Evolutionary conservation across 1,284 basidiomycete genomes (phyloP).

Genomic region (Chiua sp.): DNA sequence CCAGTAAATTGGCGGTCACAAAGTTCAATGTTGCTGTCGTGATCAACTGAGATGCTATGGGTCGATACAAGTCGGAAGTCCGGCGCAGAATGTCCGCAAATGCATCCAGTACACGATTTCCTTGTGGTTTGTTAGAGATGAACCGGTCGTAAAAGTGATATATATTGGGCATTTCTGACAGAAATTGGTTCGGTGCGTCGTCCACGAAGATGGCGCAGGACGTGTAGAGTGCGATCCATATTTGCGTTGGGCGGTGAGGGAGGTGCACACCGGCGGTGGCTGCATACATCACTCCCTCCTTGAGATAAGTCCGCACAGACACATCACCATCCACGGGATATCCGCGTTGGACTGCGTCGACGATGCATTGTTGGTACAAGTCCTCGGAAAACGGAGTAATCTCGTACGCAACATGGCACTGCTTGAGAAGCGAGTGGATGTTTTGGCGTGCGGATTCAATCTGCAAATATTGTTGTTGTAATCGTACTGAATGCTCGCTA

Average conservation of each 20-base stretch:
- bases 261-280: slow-evolving; percentile 20
- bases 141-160: slow-evolving; percentile 37
- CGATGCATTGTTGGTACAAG: slow-evolving; percentile 24
- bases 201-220: slow-evolving; percentile 36
- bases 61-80: slow-evolving; percentile 17
- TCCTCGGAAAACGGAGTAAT: slow-evolving; percentile 15
- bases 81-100: slow-evolving; percentile 34
- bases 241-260: slow-evolving; percentile 14
- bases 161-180: slow-evolving; percentile 23
- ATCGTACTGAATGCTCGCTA: not conserved
- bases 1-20: slow-evolving; percentile 34
- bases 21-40: slow-evolving; percentile 32
- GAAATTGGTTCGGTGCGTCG: slow-evolving; percentile 24
- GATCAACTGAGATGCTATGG: slow-evolving; percentile 33
- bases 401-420: slow-evolving; percentile 21
- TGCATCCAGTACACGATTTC: slow-evolving; percentile 27
- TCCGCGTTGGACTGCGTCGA: slow-evolving; percentile 15
- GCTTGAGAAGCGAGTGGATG: slow-evolving; percentile 21
- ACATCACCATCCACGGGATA: slow-evolving; percentile 19
- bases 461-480: slow-evolving; percentile 15
- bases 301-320: slow-evolving; percentile 21
- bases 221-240: slow-evolving; percentile 40
- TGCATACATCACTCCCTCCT: slow-evolving; percentile 23
- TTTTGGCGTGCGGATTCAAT: slow-evolving; percentile 12
- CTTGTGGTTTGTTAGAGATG: slow-evolving; percentile 25